phyloP scores from a whole-genome alignment of 768 basidiomycete genomes.

The Naganishia vaughanmartiniae region DNA sequence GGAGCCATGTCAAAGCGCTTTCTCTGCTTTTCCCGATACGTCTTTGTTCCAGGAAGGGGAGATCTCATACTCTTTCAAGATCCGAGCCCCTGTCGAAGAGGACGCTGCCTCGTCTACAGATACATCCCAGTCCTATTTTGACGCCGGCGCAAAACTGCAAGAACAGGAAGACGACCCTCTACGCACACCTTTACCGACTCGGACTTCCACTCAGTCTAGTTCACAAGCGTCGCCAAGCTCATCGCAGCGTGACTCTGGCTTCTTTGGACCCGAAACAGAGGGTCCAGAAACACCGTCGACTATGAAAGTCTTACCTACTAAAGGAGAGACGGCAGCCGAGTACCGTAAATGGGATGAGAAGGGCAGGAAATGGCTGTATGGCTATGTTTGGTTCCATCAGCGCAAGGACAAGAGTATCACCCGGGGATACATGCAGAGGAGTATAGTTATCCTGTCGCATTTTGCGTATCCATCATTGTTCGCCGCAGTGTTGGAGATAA shows the following conservation, averaged over 20 bases:
- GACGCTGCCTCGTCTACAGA: background rate
- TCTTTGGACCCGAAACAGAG: slow-evolving; percentile 43
- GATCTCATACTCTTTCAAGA: slow-evolving; percentile 79
- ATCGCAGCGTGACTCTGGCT: slow-evolving; percentile 31
- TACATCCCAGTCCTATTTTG: slow-evolving; percentile 7
- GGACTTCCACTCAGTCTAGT: slow-evolving; percentile 54
- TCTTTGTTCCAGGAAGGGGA: slow-evolving; percentile 78
- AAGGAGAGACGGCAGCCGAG: slow-evolving; percentile 47
- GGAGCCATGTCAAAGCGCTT: slow-evolving; percentile 62
- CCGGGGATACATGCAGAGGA: slow-evolving; percentile 58
- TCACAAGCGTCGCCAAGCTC: slow-evolving; percentile 42
- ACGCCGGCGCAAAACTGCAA: background rate
- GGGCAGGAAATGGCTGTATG: slow-evolving; percentile 51
- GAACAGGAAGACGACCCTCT: background rate
- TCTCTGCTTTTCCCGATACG: slow-evolving; percentile 89
- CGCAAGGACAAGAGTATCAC: slow-evolving; percentile 44
- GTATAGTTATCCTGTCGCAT: slow-evolving; percentile 76
- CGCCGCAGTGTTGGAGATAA: slow-evolving; percentile 62
- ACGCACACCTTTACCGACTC: background rate
- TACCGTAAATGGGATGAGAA: slow-evolving; percentile 51
- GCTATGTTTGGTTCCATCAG: slow-evolving; percentile 52
- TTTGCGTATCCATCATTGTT: slow-evolving; percentile 80
- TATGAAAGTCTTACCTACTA: slow-evolving; percentile 14
- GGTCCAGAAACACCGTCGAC: slow-evolving; percentile 26
- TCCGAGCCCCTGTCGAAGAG: slow-evolving; percentile 54